A percentile compares a stretch with the other conserved stretches of the same genome.
Conservation (phyloP, 2,329 filamentous ascomycete genomes). For the Macrophomina pseudophaseolina region DNA sequence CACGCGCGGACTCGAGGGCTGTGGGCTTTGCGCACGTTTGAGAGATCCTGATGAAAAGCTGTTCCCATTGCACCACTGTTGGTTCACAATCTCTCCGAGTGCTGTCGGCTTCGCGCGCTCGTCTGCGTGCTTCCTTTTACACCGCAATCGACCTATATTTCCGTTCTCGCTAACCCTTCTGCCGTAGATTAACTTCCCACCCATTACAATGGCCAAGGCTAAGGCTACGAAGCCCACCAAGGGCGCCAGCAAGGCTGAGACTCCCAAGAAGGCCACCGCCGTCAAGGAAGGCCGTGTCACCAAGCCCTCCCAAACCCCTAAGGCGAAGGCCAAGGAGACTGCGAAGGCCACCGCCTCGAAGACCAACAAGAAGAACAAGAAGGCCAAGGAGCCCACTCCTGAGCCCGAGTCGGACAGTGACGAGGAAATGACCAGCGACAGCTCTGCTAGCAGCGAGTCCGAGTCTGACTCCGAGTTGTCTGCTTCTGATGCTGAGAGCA, state of each 20-base stretch:
- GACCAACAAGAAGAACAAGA: constrained; percentile 55
- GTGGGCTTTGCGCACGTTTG: constrained; percentile 50
- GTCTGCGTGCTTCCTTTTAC: constrained; percentile 24
- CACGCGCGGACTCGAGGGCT: constrained; percentile 50
- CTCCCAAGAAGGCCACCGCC: constrained; percentile 56
- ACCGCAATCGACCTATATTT: not conserved
- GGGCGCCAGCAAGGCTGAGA: constrained; percentile 64
- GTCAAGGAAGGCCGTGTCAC: constrained; percentile 71
- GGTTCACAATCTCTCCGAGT: constrained; percentile 18
- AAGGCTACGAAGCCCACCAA: constrained; percentile 39
- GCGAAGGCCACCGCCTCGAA: constrained; percentile 58
- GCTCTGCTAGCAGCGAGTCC: constrained; percentile 38
- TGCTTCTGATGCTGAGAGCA: constrained; percentile 27
- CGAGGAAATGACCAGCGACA: constrained; percentile 40
- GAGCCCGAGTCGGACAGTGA: constrained; percentile 45
- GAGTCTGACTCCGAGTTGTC: constrained; percentile 38
- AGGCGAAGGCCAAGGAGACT: constrained; percentile 69
- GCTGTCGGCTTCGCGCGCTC: constrained; percentile 29
- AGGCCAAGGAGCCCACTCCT: constrained; percentile 54
- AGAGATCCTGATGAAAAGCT: constrained; percentile 36
- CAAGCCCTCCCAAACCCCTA: constrained; percentile 70
- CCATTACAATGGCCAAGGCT: constrained; percentile 41
- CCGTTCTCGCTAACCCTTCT: constrained; percentile 18
- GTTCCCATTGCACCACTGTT: constrained; percentile 22
- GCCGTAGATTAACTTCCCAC: constrained; percentile 27